Evolutionary conservation across 176 grass and related monocot species (phyloP), one percentile per base, ranked within the genome.

Genomic region (Zea luxurians): DNA sequence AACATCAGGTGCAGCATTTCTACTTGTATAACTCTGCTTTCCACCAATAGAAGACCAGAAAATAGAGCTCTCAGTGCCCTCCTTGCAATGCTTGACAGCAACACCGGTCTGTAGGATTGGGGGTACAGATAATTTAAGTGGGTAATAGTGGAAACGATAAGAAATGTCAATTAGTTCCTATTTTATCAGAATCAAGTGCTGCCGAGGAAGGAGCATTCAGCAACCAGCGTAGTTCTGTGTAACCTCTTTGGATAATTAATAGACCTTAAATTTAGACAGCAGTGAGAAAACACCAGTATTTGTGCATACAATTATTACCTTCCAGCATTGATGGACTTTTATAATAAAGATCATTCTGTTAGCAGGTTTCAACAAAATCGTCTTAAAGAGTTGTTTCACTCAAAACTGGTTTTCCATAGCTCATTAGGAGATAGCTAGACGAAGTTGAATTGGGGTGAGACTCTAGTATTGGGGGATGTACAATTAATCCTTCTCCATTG

Each of bases 21-120:
- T 94, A 71, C 60, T 91, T 58, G 85, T 80, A 79, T 87, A 86
- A 83, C 45, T 90, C 87, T 92, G 78, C 74, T 94, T 98, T 82
- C 91, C 95, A 80, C 90, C 89, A 72, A 98, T 78, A 87, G 90
- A 72, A 77, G 85, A 94, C 91, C 95, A 94, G 79, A 98, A 98
- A 70, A 87, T 15, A 83, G 83, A 88, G 58, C 85, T 98, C 71
- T 98, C 95, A 37, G 87, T 86, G 77, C 95, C 91, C 87, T 98
- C 95, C 76, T 92, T 98, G 68, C 61, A 82, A 86, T 98, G 89
- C 80, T 89, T 94, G 70, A 94, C 66, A 78, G 82, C 67, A 80
- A 70, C n/a, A 78, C 87, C 87, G 43, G 91, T 89, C 95, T 98
- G 85, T 62, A 72, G 42, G 48, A 70, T 81, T 76, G 50, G 43